Evolutionary conservation across 495 filamentous ascomycete genomes (phyloP).

Genomic region (Friedmanniomyces endolithicus): DNA sequence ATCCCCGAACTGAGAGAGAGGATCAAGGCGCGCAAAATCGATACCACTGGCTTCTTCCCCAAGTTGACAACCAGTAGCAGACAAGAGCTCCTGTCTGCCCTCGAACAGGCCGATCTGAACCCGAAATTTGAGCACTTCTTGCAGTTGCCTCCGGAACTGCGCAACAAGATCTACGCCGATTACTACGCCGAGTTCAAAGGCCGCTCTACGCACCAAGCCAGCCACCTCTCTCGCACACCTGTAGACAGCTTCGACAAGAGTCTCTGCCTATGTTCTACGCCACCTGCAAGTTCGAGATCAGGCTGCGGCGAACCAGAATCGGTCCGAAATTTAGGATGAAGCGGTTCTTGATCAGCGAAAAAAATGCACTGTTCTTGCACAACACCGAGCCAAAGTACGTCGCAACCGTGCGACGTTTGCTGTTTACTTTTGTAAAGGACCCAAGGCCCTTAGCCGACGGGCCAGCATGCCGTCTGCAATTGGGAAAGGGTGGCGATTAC

Average conservation of each 20-base stretch:
- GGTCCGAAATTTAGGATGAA: too few species aligned
- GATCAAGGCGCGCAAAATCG: neutral
- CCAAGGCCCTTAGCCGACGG: too few species aligned
- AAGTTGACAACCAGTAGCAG: neutral
- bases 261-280: constrained; percentile 8
- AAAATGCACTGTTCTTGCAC: neutral
- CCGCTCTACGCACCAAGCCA: neutral
- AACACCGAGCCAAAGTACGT: neutral
- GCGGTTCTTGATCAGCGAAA: neutral
- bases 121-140: neutral
- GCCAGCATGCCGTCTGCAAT: too few species aligned
- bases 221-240: constrained; percentile 4
- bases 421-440: too few species aligned
- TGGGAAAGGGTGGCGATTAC: neutral
- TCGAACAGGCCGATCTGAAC: neutral
- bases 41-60: neutral
- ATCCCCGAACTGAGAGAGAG: neutral
- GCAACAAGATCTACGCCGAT: neutral
- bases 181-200: neutral
- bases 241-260: constrained; percentile 1
- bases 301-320: too few species aligned
- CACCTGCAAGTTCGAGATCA: neutral
- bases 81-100: neutral
- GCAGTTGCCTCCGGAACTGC: constrained; percentile 7
- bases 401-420: neutral